These are phyloP conservation scores for Codiaeum variegatum DNA, from an alignment of 441 rosid genomes.

Conservation along the genomic window DNA sequence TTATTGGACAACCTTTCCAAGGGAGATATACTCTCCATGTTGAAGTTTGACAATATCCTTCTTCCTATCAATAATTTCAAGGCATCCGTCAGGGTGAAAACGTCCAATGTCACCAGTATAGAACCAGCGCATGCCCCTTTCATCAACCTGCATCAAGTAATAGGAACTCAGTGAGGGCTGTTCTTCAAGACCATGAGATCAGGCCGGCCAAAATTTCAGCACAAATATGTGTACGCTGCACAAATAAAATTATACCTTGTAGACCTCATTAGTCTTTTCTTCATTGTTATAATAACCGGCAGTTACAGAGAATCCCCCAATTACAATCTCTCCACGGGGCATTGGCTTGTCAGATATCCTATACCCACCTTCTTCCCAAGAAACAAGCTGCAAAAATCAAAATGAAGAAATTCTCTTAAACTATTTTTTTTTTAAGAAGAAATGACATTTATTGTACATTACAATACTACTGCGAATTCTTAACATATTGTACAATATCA, in stretches of 20 bases:
- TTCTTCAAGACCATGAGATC: constrained; percentile 7
- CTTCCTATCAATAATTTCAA: constrained; percentile 87
- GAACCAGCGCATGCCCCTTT: constrained; percentile 81
- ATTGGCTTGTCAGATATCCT: constrained; percentile 69
- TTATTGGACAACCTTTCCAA: constrained; percentile 64
- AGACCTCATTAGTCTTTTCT: constrained; percentile 74
- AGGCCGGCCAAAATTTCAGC: constrained; percentile 3
- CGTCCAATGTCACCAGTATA: constrained; percentile 81
- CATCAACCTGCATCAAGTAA: constrained; percentile 63
- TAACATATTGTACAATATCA: background rate
- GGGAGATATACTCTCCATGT: constrained; percentile 89
- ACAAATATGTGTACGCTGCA: background rate
- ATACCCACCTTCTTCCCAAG: constrained; percentile 93
- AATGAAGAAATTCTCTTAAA: background rate
- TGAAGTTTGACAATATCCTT: constrained; percentile 96
- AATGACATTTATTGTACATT: background rate
- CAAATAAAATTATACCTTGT: constrained; percentile 51
- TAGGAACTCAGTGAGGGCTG: background rate
- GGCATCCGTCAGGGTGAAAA: constrained; percentile 89
- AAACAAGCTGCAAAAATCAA: constrained; percentile 63
- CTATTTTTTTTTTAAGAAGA: background rate
- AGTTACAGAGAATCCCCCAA: constrained; percentile 79
- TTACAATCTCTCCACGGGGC: constrained; percentile 85
- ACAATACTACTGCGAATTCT: background rate
- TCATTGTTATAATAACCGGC: constrained; percentile 77